These are phyloP conservation scores for Prunus dulcis DNA, from an alignment of 306 rosid genomes.

Conservation along the genomic window DNA sequence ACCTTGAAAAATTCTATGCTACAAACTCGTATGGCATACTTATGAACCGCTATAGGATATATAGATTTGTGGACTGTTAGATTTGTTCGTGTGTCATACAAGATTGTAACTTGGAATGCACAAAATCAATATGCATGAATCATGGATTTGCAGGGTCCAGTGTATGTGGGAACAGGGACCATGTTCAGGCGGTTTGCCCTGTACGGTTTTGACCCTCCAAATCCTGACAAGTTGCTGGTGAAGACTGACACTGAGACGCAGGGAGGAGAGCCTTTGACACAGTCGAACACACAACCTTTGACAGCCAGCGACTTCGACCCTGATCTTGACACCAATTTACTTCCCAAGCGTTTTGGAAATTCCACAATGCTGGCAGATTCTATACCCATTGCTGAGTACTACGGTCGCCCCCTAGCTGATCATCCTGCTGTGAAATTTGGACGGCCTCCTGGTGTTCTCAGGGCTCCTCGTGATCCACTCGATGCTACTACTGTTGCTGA, in stretches of 20 bases:
- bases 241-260: slow-evolving; percentile 26
- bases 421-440: slow-evolving; percentile 72
- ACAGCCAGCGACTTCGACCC: slow-evolving; percentile 55
- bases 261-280: slow-evolving; percentile 11
- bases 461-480: slow-evolving; percentile 79
- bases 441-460: slow-evolving; percentile 62
- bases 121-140: background rate
- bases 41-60: background rate
- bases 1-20: background rate
- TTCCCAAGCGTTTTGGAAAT: slow-evolving; percentile 86
- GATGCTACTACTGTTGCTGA: slow-evolving; percentile 77
- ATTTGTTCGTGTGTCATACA: background rate
- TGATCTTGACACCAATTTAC: slow-evolving; percentile 53
- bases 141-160: slow-evolving; percentile 50
- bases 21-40: too few relatives aligned
- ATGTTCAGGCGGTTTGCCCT: slow-evolving; percentile 85
- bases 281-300: slow-evolving; percentile 26
- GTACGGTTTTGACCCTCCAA: slow-evolving; percentile 82
- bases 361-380: slow-evolving; percentile 67
- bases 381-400: slow-evolving; percentile 59
- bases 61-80: background rate
- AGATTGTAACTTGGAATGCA: background rate
- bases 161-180: slow-evolving; percentile 88
- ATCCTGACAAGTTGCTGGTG: slow-evolving; percentile 14
- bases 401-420: slow-evolving; percentile 85